Percentiles rank a stretch among this genome's conserved stretches.
Evolutionary conservation across 2,329 filamentous ascomycete genomes (phyloP).

Genomic region (Colletotrichum filicis): DNA sequence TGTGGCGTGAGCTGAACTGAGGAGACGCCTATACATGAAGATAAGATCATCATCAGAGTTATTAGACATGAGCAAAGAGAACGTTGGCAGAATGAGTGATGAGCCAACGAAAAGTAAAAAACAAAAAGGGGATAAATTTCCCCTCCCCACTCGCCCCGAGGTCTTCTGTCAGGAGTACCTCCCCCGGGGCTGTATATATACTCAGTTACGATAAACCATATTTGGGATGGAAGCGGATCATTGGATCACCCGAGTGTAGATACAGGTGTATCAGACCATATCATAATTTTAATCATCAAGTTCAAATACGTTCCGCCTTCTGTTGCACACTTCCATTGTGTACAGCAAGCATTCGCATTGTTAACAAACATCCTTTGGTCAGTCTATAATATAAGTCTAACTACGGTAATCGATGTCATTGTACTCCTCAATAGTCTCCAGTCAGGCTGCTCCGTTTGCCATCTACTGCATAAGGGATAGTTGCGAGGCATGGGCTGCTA

Average conservation of each 20-base stretch:
- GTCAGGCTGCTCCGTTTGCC: too few species aligned
- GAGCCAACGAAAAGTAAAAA: conserved; percentile 11
- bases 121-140: background rate
- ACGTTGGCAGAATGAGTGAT: conserved; percentile 23
- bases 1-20: conserved; percentile 71
- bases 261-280: conserved; percentile 15
- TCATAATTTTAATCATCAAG: conserved; percentile 19
- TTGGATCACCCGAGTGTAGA: conserved; percentile 23
- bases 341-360: too few species aligned
- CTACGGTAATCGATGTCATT: too few species aligned
- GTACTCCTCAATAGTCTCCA: too few species aligned
- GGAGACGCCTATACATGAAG: background rate
- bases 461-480: too few species aligned
- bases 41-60: background rate
- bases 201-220: conserved; percentile 7
- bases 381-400: too few species aligned
- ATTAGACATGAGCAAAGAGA: conserved; percentile 18
- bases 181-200: conserved; percentile 18
- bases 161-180: conserved; percentile 12
- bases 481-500: too few species aligned
- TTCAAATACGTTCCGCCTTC: background rate
- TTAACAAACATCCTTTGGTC: too few species aligned
- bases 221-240: conserved; percentile 22
- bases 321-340: background rate
- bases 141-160: background rate